Evolutionary conservation across 1,284 basidiomycete species (phyloP).

Genomic region (Cryptococcus sp.): DNA sequence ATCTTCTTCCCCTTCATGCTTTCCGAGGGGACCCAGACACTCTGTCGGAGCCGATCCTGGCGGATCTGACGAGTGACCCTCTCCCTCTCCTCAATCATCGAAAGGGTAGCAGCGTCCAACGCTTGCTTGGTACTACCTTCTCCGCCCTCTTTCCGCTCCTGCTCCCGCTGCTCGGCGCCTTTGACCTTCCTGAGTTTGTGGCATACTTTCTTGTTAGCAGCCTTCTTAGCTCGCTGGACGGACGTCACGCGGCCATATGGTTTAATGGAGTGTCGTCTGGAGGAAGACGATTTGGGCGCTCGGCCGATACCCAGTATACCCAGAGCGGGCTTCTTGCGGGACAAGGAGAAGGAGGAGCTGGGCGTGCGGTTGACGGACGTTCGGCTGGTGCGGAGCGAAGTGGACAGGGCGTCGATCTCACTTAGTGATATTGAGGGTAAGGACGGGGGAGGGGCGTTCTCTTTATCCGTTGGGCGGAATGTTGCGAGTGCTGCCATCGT

Average conservation of each 20-base stretch:
- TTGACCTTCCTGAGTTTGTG: background rate
- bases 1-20: no score
- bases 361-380: slow-evolving; percentile 14
- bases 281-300: slow-evolving; percentile 22
- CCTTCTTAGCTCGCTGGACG: slow-evolving; percentile 25
- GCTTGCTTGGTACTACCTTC: no score
- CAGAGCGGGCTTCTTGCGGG: slow-evolving; percentile 4
- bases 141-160: background rate
- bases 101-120: no score
- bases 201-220: background rate
- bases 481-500: background rate
- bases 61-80: no score
- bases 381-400: slow-evolving; percentile 5
- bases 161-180: background rate
- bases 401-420: slow-evolving; percentile 20
- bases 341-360: slow-evolving; percentile 4
- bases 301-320: slow-evolving; percentile 24
- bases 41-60: no score
- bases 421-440: slow-evolving; percentile 6
- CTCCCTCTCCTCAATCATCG: no score
- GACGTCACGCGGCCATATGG: slow-evolving; percentile 22
- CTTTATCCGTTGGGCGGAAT: slow-evolving; percentile 29
- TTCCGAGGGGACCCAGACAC: no score
- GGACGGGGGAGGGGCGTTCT: slow-evolving; percentile 19
- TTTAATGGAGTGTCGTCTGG: slow-evolving; percentile 16